phyloP scores from a whole-genome alignment of 441 rosid species.

The Lepidium campestre region DNA sequence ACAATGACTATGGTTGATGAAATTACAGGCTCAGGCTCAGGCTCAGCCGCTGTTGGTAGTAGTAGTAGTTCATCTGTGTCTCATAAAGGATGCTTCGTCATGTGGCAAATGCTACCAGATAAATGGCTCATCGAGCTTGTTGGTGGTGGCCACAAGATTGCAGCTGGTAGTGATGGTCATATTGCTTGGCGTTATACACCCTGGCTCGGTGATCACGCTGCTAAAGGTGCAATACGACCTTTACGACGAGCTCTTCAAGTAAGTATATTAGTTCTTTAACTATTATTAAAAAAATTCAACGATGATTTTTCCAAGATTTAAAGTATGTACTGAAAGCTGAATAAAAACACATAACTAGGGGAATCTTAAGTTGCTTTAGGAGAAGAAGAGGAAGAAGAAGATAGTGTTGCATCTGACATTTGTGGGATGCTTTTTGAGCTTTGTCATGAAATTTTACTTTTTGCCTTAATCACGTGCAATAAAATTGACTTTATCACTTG shows the following conservation, averaged over 20 bases:
- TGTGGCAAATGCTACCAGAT: conserved; percentile 96
- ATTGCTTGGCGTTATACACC: conserved; percentile 93
- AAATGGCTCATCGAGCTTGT: conserved; percentile 88
- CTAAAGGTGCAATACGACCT: conserved; percentile 82
- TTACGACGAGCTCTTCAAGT: conserved; percentile 88
- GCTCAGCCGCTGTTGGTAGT: conserved; percentile 5
- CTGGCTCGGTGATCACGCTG: conserved; percentile 83
- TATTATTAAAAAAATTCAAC: neutral
- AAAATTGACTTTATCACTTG: conserved; percentile 18
- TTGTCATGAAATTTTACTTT: neutral
- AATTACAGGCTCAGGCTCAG: neutral
- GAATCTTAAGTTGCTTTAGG: neutral
- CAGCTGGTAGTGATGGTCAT: conserved; percentile 85
- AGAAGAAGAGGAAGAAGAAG: neutral
- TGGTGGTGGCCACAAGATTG: conserved; percentile 68
- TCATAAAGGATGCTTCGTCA: conserved; percentile 84
- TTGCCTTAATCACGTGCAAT: conserved; percentile 26
- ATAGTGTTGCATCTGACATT: conserved; percentile 23
- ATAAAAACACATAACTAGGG: neutral
- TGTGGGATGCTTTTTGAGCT: conserved; percentile 15
- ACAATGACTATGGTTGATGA: conserved; percentile 74
- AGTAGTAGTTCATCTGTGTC: conserved; percentile 32
- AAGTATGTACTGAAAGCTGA: neutral
- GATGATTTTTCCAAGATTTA: neutral
- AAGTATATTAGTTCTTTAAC: conserved; percentile 25